A percentile compares a stretch with the other conserved stretches of the same genome.
Conservation (phyloP, 441 rosid genomes). For the Sinapis alba region DNA sequence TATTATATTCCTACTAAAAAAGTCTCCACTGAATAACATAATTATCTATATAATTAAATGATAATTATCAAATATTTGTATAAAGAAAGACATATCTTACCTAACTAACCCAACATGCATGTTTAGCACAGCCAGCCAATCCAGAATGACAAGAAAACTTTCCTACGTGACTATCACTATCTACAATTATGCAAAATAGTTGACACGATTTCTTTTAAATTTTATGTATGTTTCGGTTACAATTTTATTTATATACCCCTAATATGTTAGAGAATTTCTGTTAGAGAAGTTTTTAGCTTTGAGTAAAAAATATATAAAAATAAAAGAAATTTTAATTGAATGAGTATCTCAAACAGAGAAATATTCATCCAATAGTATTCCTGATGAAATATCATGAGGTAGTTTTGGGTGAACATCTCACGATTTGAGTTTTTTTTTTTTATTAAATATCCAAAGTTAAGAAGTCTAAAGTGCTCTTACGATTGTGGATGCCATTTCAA, state of each 20-base stretch:
- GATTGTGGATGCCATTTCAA: neutral
- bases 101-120: neutral
- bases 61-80: neutral
- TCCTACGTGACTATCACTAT: conserved; percentile 7
- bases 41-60: neutral
- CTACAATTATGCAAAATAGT: conserved; percentile 1
- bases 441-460: too few relatives aligned
- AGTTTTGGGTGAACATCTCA: neutral
- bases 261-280: too few relatives aligned
- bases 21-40: neutral
- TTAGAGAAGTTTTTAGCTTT: neutral
- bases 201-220: neutral
- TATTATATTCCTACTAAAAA: neutral
- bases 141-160: neutral
- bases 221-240: neutral
- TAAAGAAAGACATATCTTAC: conserved; percentile 9
- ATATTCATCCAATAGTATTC: neutral
- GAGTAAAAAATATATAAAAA: too few relatives aligned
- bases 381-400: neutral
- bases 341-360: neutral
- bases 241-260: neutral
- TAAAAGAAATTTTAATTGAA: neutral
- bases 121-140: conserved; percentile 19
- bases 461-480: neutral
- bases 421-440: neutral